Evolutionary conservation across 371 early-diverging fungal genomes (phyloP).

Genomic region (Sanchytrium tribonematis): DNA sequence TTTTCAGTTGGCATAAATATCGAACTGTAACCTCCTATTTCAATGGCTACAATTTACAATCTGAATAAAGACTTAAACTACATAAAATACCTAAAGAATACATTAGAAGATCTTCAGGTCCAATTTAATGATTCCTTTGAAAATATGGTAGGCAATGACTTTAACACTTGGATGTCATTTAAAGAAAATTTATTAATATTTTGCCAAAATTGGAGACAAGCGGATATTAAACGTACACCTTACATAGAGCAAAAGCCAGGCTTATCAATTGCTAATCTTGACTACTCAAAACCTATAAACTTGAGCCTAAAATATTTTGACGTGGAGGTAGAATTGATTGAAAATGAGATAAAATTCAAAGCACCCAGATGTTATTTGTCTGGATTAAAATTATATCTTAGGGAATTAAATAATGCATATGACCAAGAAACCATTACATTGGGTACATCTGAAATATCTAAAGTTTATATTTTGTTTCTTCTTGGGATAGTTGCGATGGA

Average conservation of each 20-base stretch:
- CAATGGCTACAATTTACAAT: not conserved
- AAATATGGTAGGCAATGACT: not conserved
- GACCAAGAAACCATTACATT: not conserved
- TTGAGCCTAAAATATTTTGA: not conserved
- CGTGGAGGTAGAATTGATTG: not conserved
- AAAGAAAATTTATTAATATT: not conserved
- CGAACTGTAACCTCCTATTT: not conserved
- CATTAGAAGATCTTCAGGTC: not conserved
- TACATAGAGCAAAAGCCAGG: not conserved
- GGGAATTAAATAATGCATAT: not conserved
- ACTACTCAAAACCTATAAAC: not conserved
- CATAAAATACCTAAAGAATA: not conserved
- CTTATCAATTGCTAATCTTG: not conserved
- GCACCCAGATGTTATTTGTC: not conserved
- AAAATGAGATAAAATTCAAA: not conserved
- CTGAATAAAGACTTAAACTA: not conserved
- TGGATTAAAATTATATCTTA: not conserved
- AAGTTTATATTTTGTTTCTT: not conserved
- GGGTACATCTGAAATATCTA: not conserved
- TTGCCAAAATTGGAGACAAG: not conserved
- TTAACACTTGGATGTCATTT: not conserved
- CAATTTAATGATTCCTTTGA: not conserved
- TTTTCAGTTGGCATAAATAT: not conserved
- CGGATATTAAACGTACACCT: not conserved
- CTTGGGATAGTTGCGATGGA: not conserved